A percentile compares a stretch with the other conserved stretches of the same genome.
Evolutionary conservation across 805 yeast species (phyloP).

Genomic region (Blastobotrys terrestris): DNA sequence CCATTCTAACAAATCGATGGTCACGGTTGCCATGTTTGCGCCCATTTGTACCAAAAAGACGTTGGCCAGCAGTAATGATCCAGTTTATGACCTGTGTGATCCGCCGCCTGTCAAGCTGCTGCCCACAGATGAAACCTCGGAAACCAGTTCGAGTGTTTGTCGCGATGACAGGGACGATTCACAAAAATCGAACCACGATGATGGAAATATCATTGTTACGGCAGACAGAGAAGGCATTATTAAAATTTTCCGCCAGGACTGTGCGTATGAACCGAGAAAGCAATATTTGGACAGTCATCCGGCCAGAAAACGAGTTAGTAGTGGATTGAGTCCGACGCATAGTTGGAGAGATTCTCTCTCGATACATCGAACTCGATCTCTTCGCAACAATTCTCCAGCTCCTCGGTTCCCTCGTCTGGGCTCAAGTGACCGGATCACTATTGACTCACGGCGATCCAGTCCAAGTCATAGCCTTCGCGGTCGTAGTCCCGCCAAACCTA

Average conservation of each 20-base stretch:
- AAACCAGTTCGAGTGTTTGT: background rate
- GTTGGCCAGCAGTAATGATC: conserved; percentile 69
- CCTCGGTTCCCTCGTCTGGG: background rate
- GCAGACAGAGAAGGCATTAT: conserved; percentile 71
- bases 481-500: background rate
- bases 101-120: conserved; percentile 28
- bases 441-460: background rate
- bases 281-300: conserved; percentile 7
- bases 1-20: conserved; percentile 68
- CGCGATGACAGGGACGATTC: conserved; percentile 14
- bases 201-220: conserved; percentile 55
- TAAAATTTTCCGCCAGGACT: conserved; percentile 74
- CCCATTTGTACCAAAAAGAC: conserved; percentile 61
- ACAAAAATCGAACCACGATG: conserved; percentile 15
- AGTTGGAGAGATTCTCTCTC: conserved; percentile 17
- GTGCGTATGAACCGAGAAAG: conserved; percentile 41
- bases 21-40: conserved; percentile 73
- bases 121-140: conserved; percentile 6
- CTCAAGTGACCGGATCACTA: background rate
- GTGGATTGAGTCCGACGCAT: conserved; percentile 18
- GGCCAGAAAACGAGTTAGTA: conserved; percentile 15
- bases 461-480: background rate
- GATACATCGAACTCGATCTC: conserved; percentile 11
- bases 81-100: conserved; percentile 56
- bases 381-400: conserved; percentile 10